Base-by-base conservation (phyloP, 768 basidiomycete species). In the Tephrocybe sp. region DNA sequence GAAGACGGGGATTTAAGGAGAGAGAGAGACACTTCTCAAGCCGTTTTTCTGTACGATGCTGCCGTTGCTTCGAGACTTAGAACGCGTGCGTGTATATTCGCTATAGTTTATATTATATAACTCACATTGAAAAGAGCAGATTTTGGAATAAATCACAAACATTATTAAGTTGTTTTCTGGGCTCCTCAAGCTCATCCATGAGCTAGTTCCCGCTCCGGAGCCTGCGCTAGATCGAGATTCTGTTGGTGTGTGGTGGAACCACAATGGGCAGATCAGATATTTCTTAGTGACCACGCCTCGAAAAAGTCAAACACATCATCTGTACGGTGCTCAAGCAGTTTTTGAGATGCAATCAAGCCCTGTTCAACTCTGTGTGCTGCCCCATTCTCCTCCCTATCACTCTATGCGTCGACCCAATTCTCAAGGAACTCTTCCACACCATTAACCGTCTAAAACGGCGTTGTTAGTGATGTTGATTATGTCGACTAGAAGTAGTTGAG, bases 301-400 rank as follows among this genome's bases (percentile, higher is more conserved):
- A 97, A 90, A 62, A 87, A 89, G 64, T 97, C 93, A 52, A 95
- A 91, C 0, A 92, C 93, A 36, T 90, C 78, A 61, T 97, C 93
- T 36, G 89, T 86, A 57, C 94, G 92, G 47, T 83, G 83, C 61
- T 94, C 90, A 12, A 97, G 76, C 36, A 95, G 76, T 0, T 92
- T 94, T 64, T 95, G 90, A 55, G 95, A 91, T 19, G 89, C 79
- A 42, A 91, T 86, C 1, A 93, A 69, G 2, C 92, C 92, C 68
- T 91, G 83, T 56, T 87, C 84, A 18, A 88, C 76, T 52, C 49
- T 86, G 80, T 9, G 74, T 83, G 59, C 75, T 79, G 52, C 83
- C 85, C 71, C 79, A 79, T 15, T 77, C 55, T 12, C 73, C 52
- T 65, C 74, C 42, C 62, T 62, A 56, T 1, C 70, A 67, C 46